These are phyloP conservation scores for Aspergillus intermedius DNA, from an alignment of 2,329 filamentous ascomycete species.

Conservation along the genomic window DNA sequence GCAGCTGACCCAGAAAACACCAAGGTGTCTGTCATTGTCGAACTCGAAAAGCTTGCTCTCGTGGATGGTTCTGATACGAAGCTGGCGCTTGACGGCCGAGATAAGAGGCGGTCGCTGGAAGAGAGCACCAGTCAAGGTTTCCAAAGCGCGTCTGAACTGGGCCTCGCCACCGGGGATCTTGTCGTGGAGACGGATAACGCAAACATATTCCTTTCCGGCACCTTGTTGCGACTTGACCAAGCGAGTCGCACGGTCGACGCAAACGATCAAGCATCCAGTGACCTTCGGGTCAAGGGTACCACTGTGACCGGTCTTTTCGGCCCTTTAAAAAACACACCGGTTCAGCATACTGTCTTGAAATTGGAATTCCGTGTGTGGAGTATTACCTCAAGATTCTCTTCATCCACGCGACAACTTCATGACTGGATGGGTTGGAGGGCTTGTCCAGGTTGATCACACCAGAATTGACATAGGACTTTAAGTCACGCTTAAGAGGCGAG, in stretches of 20 bases:
- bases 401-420: slow-evolving; percentile 99
- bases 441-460: slow-evolving; percentile 98
- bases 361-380: not conserved
- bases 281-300: slow-evolving; percentile 98
- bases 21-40: slow-evolving; percentile 94
- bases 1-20: slow-evolving; percentile 98
- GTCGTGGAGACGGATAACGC: slow-evolving; percentile 90
- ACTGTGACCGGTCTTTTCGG: slow-evolving; percentile 96
- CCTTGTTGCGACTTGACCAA: slow-evolving; percentile 98
- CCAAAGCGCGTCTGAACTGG: slow-evolving; percentile 86
- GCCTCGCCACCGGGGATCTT: slow-evolving; percentile 89
- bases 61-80: slow-evolving; percentile 96
- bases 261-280: slow-evolving; percentile 89
- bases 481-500: slow-evolving; percentile 82
- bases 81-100: slow-evolving; percentile 96
- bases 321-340: slow-evolving; percentile 42
- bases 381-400: slow-evolving; percentile 86
- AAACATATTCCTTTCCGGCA: slow-evolving; percentile 98
- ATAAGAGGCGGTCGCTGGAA: slow-evolving; percentile 97
- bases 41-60: slow-evolving; percentile 96
- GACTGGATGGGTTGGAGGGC: slow-evolving; percentile 93
- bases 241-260: slow-evolving; percentile 91
- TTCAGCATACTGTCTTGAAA: slow-evolving; percentile 12
- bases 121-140: slow-evolving; percentile 91
- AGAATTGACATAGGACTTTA: slow-evolving; percentile 94